phyloP scores from a whole-genome alignment of 306 rosid species.

The Cucurbita argyrosperma region DNA sequence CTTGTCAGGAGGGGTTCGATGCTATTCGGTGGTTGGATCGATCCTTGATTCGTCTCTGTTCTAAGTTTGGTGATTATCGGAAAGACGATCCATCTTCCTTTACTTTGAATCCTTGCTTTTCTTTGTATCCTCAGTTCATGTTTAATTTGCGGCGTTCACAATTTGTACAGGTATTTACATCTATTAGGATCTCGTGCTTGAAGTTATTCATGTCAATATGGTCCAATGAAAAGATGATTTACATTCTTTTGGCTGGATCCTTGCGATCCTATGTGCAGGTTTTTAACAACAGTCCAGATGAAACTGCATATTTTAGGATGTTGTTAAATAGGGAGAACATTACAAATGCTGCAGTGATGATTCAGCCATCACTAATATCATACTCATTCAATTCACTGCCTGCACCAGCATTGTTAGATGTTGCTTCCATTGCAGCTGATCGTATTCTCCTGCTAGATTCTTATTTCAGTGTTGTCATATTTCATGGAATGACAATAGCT shows the following conservation, averaged over 20 bases:
- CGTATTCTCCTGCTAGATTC: constrained; percentile 84
- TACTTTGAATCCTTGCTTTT: constrained; percentile 67
- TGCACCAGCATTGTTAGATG: constrained; percentile 82
- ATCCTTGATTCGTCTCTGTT: constrained; percentile 82
- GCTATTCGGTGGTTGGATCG: constrained; percentile 97
- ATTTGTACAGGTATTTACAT: constrained; percentile 68
- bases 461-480: constrained; percentile 77
- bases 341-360: constrained; percentile 93
- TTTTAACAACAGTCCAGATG: constrained; percentile 98
- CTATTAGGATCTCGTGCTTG: background rate
- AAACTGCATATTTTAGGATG: constrained; percentile 94
- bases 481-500: constrained; percentile 97
- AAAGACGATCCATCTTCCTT: constrained; percentile 94
- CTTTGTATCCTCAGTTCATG: constrained; percentile 88
- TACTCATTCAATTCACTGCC: constrained; percentile 85
- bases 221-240: background rate
- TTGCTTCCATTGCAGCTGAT: constrained; percentile 82
- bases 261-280: constrained; percentile 43
- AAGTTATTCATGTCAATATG: background rate
- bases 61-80: constrained; percentile 92
- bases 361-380: constrained; percentile 78
- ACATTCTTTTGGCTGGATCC: background rate
- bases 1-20: constrained; percentile 78
- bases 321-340: constrained; percentile 83
- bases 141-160: constrained; percentile 91